Evolutionary conservation across 768 basidiomycete species (phyloP).

Genomic region (Rubroboletus pulcherrimus): DNA sequence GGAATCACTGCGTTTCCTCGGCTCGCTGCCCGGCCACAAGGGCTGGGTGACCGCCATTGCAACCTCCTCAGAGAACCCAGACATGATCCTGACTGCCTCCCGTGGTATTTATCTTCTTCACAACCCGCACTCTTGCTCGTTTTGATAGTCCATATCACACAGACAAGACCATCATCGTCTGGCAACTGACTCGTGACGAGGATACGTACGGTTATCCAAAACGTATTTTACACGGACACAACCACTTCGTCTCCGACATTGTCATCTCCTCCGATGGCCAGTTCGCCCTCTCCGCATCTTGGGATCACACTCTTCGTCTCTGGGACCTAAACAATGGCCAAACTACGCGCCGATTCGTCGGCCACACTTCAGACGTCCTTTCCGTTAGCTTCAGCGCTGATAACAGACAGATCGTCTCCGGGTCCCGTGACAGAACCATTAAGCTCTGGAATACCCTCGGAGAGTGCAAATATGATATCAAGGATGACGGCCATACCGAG

Average conservation of each 20-base stretch:
- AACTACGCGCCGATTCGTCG: conserved; percentile 96
- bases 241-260: conserved; percentile 98
- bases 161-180: conserved; percentile 99
- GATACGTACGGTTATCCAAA: conserved; percentile 94
- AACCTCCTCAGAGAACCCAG: conserved; percentile 97
- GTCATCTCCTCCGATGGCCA: conserved; percentile 99
- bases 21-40: conserved; percentile 88
- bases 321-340: conserved; percentile 98
- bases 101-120: conserved; percentile 59
- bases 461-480: conserved; percentile 99
- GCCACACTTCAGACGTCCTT: conserved; percentile 96
- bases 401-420: conserved; percentile 99
- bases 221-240: conserved; percentile 96
- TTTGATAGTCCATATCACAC: conserved; percentile 48
- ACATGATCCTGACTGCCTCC: conserved; percentile 98
- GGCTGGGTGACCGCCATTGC: conserved; percentile 99
- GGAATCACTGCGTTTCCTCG: conserved; percentile 87
- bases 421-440: conserved; percentile 94
- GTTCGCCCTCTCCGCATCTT: conserved; percentile 97
- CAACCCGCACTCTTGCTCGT: conserved; percentile 8
- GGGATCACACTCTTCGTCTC: conserved; percentile 99
- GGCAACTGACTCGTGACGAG: conserved; percentile 95
- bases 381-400: conserved; percentile 99
- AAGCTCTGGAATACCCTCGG: conserved; percentile 99
- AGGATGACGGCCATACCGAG: conserved; percentile 97